These are phyloP conservation scores for Cryomyces minteri DNA, from an alignment of 495 filamentous ascomycete species.

Conservation along the genomic window DNA sequence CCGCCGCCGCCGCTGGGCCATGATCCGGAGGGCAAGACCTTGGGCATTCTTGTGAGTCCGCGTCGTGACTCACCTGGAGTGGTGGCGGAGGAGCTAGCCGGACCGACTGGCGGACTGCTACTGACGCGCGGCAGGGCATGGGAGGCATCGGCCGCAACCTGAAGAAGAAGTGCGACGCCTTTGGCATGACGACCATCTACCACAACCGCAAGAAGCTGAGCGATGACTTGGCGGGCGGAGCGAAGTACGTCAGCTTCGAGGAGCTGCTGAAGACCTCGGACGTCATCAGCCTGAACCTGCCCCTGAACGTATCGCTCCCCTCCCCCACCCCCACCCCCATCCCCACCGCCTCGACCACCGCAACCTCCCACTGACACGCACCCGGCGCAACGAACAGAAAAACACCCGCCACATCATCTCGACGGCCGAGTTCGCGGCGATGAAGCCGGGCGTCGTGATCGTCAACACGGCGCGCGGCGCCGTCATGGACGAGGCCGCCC, in stretches of 20 bases:
- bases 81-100: too few species aligned
- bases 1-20: constrained; percentile 32
- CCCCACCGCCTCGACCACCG: not conserved
- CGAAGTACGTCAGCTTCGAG: constrained; percentile 51
- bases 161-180: constrained; percentile 42
- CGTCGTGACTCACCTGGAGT: too few species aligned
- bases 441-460: constrained; percentile 54
- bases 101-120: too few species aligned
- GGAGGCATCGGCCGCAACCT: constrained; percentile 47
- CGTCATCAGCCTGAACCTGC: constrained; percentile 59
- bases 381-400: constrained; percentile 22
- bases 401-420: constrained; percentile 50
- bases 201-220: constrained; percentile 39
- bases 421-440: constrained; percentile 38
- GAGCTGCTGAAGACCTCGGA: constrained; percentile 46
- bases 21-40: constrained; percentile 44
- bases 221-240: constrained; percentile 36
- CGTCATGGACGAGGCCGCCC: constrained; percentile 52
- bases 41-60: constrained; percentile 30
- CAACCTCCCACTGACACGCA: not conserved
- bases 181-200: constrained; percentile 46
- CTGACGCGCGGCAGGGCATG: constrained; percentile 12
- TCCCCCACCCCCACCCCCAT: not conserved
- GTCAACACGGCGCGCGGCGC: constrained; percentile 55
- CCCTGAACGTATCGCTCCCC: constrained; percentile 38